Conservation (phyloP, 768 basidiomycete species). For the Suillus variegatus region DNA sequence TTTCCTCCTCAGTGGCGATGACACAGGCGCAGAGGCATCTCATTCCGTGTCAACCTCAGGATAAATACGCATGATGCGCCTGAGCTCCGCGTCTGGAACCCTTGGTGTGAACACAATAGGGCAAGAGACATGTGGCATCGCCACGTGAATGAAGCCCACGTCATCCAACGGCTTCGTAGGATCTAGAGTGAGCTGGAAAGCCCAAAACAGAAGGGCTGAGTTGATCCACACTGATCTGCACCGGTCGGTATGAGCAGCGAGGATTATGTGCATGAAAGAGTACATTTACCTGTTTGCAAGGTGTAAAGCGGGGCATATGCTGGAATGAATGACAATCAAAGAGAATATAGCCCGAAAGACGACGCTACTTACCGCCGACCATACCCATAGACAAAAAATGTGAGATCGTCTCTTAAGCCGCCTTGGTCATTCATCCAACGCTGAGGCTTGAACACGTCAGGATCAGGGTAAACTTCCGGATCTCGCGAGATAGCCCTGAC, state of each 20-base stretch:
- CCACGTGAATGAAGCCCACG: neutral
- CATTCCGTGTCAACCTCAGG: neutral
- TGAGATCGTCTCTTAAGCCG: slow-evolving; percentile 38
- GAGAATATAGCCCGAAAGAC: neutral
- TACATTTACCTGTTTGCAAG: neutral
- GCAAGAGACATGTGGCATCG: neutral
- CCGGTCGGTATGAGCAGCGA: slow-evolving; percentile 31
- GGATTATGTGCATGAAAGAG: neutral
- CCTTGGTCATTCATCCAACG: slow-evolving; percentile 51
- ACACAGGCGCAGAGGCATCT: neutral
- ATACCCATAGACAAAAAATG: slow-evolving; percentile 50
- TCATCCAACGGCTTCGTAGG: slow-evolving; percentile 52
- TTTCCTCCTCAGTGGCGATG: neutral
- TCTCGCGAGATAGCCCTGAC: slow-evolving; percentile 4
- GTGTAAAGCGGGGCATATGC: slow-evolving; percentile 27
- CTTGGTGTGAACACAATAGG: neutral
- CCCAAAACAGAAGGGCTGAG: slow-evolving; percentile 61
- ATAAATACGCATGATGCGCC: neutral
- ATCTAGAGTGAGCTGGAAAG: slow-evolving; percentile 53
- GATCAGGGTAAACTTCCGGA: slow-evolving; percentile 4
- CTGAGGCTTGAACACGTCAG: slow-evolving; percentile 41
- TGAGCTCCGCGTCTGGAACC: neutral
- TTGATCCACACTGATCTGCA: slow-evolving; percentile 50
- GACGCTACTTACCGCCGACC: slow-evolving; percentile 30
- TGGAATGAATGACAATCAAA: neutral